A percentile compares a stretch with the other conserved stretches of the same genome.
These are phyloP conservation scores for Aureobasidium sp. DNA, from an alignment of 2,329 filamentous ascomycete genomes.

Conservation along the genomic window DNA sequence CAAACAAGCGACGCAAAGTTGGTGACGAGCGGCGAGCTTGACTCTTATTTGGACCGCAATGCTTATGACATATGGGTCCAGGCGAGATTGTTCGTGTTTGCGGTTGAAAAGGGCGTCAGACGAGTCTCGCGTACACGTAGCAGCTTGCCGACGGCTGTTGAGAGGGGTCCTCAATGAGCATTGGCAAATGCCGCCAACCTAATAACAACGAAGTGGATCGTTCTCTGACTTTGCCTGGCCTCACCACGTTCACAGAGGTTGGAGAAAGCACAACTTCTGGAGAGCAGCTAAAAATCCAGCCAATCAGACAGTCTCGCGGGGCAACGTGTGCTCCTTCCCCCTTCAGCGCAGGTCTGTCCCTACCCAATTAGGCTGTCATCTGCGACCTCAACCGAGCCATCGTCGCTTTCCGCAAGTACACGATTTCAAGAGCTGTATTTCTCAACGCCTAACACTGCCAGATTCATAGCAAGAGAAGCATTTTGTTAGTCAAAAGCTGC, in stretches of 20 bases:
- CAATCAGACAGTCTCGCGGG: not conserved
- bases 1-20: not conserved
- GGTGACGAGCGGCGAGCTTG: constrained; percentile 3
- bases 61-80: constrained; percentile 6
- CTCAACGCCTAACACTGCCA: not conserved
- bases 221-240: not conserved
- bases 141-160: constrained; percentile 14
- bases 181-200: constrained; percentile 13
- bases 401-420: not conserved
- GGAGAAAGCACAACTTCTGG: constrained; percentile 8
- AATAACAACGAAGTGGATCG: constrained; percentile 12
- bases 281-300: not conserved
- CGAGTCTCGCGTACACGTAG: constrained; percentile 7
- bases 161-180: constrained; percentile 10
- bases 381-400: not conserved
- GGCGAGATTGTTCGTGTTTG: constrained; percentile 2
- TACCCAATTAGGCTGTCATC: not conserved
- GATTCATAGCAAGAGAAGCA: not conserved
- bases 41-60: constrained; percentile 2
- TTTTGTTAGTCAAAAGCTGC: not conserved
- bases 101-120: constrained; percentile 6
- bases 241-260: constrained; percentile 9
- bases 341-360: not conserved
- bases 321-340: not conserved
- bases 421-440: not conserved